Evolutionary conservation across 371 early-diverging fungal genomes (phyloP), one percentile per base, ranked within the genome.

Genomic region (Coemansia sp.): DNA sequence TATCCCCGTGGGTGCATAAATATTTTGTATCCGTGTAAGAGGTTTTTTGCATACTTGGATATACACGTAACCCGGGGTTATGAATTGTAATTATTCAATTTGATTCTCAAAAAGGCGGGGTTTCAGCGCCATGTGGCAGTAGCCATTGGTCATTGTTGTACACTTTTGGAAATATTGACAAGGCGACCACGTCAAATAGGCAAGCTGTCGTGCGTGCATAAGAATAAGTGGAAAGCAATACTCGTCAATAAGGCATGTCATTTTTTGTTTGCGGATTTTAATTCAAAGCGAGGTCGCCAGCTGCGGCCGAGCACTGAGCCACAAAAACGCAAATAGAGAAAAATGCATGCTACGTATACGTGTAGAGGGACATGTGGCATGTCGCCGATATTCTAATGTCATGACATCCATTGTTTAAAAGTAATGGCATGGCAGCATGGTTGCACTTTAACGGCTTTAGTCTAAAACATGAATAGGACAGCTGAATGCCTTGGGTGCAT

Each of bases 251-350:
- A 23, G 53, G 21, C 21, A 52, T 23, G 26, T 23, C 17, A 52
- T 23, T 52, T 9, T 15, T 11, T 52, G 24, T 52, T 13, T 28
- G 55, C 29, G 55, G 15, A 55, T 28, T 15, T n/a, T 15, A 46
- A 55, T 55, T 17, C 15, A 21, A 55, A 28, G 28, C 9, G 9
- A 28, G 24, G 29, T 28, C 29, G 28, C 21, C 17, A 55, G 28
- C 55, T 55, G 55, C 55, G 29, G 55, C 55, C 28, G 29, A 8
- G 17, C 55, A 21, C 55, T 55, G 55, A 55, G 55, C 17, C 55
- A 55, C 17, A 53, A 53, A 23, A 23, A 12, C 17, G 24, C 32
- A 32, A 32, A 32, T 32, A 32, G 32, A 28, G n/a, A 28, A 17
- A 24, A 53, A 53, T 24, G 23, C 21, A 55, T 28, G 28, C 8